phyloP scores from a whole-genome alignment of 179 eudicot genomes.

The Heliamphora ciliata region DNA sequence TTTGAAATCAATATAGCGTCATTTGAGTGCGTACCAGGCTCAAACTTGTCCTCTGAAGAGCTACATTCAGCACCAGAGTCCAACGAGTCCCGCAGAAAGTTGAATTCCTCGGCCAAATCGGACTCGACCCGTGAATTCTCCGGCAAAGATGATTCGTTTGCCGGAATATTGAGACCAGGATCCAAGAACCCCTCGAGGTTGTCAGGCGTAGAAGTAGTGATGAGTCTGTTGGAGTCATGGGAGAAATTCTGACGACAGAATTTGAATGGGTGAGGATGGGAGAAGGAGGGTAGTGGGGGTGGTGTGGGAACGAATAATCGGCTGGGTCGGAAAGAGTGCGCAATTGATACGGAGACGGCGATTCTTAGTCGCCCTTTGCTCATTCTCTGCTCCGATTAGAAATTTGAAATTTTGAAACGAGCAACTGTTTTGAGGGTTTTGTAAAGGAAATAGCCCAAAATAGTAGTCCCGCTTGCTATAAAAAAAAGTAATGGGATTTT shows the following conservation, averaged over 20 bases:
- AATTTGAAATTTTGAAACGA: background rate
- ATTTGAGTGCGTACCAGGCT: conserved; percentile 33
- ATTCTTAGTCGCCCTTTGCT: conserved; percentile 12
- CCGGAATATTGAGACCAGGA: conserved; percentile 19
- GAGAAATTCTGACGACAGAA: conserved; percentile 12
- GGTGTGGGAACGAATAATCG: background rate
- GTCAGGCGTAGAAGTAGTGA: conserved; percentile 27
- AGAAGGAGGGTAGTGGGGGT: background rate
- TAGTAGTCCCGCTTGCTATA: too few relatives aligned
- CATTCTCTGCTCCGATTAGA: conserved; percentile 15
- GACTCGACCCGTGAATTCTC: conserved; percentile 5
- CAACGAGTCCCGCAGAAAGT: conserved; percentile 31
- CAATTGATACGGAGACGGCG: conserved; percentile 8
- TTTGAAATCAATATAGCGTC: conserved; percentile 42
- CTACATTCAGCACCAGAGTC: conserved; percentile 6
- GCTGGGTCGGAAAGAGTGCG: background rate
- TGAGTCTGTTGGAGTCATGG: conserved; percentile 12
- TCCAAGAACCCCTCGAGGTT: conserved; percentile 30
- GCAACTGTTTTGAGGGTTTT: too few relatives aligned
- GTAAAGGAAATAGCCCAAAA: too few relatives aligned
- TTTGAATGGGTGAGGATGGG: background rate
- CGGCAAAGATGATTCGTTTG: background rate
- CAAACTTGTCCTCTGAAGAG: conserved; percentile 19
- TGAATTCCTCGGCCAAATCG: conserved; percentile 28
- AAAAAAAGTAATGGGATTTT: too few relatives aligned